Evolutionary conservation across 2,329 filamentous ascomycete species (phyloP).

Genomic region (Scedosporium dehoogii): DNA sequence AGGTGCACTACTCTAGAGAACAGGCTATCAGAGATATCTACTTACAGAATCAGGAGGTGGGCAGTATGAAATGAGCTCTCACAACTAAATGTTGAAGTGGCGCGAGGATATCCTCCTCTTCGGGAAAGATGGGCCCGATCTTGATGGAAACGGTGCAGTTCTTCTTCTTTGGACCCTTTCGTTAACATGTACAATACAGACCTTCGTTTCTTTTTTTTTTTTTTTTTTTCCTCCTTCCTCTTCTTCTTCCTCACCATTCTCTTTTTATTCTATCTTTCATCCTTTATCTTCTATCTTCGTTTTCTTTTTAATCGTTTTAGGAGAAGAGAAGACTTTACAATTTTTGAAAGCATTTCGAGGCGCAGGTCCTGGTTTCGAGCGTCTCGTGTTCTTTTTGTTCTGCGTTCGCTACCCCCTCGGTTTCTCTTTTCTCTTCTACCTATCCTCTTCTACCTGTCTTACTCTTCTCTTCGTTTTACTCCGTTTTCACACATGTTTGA

Average conservation of each 20-base stretch:
- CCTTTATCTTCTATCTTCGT: background rate
- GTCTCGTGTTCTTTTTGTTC: background rate
- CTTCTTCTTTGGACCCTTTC: background rate
- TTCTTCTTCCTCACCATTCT: background rate
- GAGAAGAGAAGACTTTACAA: background rate
- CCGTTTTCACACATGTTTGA: background rate
- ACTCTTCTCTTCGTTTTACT: background rate
- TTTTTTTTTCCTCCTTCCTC: background rate
- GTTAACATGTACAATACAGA: background rate
- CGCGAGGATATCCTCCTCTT: background rate
- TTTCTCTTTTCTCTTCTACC: background rate
- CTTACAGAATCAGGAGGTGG: background rate
- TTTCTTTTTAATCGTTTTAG: background rate
- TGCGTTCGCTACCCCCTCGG: background rate
- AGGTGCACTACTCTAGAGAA: background rate
- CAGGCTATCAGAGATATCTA: background rate
- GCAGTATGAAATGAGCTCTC: background rate
- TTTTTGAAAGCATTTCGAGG: background rate
- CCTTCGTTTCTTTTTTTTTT: background rate
- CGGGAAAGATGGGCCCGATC: background rate
- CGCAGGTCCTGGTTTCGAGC: background rate
- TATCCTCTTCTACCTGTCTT: constrained; percentile 1
- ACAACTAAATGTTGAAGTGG: background rate
- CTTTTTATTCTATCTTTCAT: background rate
- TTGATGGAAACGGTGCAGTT: background rate